Base-by-base conservation (phyloP, 2,329 filamentous ascomycete genomes). In the Ophiostoma piceae region DNA sequence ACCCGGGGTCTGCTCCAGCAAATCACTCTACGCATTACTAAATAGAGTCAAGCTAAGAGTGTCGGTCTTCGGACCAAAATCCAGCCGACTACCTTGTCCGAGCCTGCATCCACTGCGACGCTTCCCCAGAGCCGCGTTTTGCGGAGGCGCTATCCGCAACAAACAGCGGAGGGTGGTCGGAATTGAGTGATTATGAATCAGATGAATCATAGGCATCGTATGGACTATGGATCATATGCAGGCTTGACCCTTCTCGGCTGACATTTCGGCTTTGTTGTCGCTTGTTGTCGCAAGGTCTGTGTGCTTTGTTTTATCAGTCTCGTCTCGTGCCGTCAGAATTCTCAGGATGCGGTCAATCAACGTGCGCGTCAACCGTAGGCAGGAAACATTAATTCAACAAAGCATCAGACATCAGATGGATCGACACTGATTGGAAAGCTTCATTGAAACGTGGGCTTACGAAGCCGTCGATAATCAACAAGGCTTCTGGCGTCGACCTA, bases 61-160 rank as follows among this genome's bases (percentile, higher is more conserved):
- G 22, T 72, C 74, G 73, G 73, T 70, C 57, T 67, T 73, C 74
- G 74, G 74, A 71, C 43, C 68, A 74, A 74, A 71, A 72, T 74
- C 71, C 22, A 37, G 32, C 74, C 74, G 74, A 62, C 70, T 71
- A 60, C 71, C 69, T 71, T 71, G 70, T 74, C 73, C 73, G 72
- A 74, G 66, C 54, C 57, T 32, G 22, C 22, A 47, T 16, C 47
- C 67, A 43, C 37, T 47, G 39, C 22, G 9, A 8, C 8, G 11
- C 35, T 19, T 35, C 32, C 29, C 19, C 65, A 54, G 43, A 68
- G 54, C 66, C 43, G 66, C 35, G 29, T 62, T 32, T n/a, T 43
- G 57, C 35, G 57, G 35, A 9, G 64, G 51, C 14, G 22, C 54
- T 57, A 26, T n/a, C 51, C 65, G 7, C 32, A 65, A 19, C 39